Conservation (phyloP, 2,329 filamentous ascomycete species). For the Pyrenophora graminea region DNA sequence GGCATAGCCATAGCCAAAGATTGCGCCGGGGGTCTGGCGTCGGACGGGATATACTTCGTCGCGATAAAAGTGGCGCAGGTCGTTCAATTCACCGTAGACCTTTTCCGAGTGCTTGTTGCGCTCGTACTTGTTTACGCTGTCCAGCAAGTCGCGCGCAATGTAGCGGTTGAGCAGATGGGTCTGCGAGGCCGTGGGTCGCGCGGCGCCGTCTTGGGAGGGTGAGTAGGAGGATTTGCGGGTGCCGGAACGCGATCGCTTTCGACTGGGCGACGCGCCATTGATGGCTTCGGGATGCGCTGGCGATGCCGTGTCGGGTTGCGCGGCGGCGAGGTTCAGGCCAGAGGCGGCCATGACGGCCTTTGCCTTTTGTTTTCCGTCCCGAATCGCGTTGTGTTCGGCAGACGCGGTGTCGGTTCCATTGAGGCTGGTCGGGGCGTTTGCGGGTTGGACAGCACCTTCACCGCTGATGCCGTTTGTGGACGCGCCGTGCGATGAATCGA, state of each 20-base stretch:
- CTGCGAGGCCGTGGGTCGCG: conserved; percentile 45
- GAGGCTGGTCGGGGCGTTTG: conserved; percentile 30
- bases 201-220: conserved; percentile 41
- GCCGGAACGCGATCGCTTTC: conserved; percentile 65
- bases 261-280: conserved; percentile 56
- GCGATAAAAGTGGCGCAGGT: conserved; percentile 33
- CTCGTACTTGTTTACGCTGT: conserved; percentile 59
- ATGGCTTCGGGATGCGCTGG: conserved; percentile 43
- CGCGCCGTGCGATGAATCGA: conserved; percentile 37
- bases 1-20: conserved; percentile 75
- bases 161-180: conserved; percentile 64
- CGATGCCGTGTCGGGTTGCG: conserved; percentile 34
- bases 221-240: conserved; percentile 55
- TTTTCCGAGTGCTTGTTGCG: conserved; percentile 57
- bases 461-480: conserved; percentile 39
- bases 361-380: conserved; percentile 64
- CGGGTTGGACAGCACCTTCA: conserved; percentile 41
- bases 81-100: conserved; percentile 65
- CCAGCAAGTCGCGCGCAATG: conserved; percentile 65
- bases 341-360: conserved; percentile 62
- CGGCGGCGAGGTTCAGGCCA: conserved; percentile 44
- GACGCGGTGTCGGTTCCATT: conserved; percentile 35
- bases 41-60: conserved; percentile 62
- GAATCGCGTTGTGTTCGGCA: conserved; percentile 53
- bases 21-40: conserved; percentile 59